Evolutionary conservation across 2,329 filamentous ascomycete species (phyloP).

Genomic region (Beauveria varroae): DNA sequence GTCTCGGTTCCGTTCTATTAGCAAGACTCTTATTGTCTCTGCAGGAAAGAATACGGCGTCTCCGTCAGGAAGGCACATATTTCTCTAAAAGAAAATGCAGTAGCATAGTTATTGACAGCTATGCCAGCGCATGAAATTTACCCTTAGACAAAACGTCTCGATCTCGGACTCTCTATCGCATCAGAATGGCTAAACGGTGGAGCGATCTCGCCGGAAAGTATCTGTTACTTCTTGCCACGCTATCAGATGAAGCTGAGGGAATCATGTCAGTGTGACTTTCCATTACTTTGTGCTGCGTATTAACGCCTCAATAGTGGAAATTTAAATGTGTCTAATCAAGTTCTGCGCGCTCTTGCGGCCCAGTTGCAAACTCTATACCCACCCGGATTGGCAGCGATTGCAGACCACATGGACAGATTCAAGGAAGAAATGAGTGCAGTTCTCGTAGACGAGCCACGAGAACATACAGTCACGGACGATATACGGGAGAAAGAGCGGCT

Average conservation of each 20-base stretch:
- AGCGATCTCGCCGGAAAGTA: background rate
- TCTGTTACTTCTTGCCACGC: background rate
- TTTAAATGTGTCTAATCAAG: background rate
- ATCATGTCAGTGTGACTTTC: background rate
- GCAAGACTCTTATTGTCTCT: background rate
- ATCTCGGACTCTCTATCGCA: background rate
- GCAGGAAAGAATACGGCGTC: background rate
- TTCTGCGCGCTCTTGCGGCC: background rate
- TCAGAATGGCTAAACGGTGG: background rate
- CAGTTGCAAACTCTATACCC: background rate
- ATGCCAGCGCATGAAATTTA: background rate
- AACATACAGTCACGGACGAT: background rate
- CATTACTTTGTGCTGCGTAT: background rate
- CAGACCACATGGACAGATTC: background rate
- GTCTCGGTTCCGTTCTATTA: background rate
- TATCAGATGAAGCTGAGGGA: background rate
- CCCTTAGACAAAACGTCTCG: background rate
- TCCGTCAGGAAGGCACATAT: background rate
- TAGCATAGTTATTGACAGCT: background rate
- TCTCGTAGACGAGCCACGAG: background rate
- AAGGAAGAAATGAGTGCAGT: background rate
- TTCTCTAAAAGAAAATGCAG: background rate
- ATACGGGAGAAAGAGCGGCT: background rate
- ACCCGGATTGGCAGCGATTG: background rate
- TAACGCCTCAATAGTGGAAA: background rate